These are phyloP conservation scores for Xylaria sp. DNA, from an alignment of 2,329 filamentous ascomycete genomes.

Conservation along the genomic window DNA sequence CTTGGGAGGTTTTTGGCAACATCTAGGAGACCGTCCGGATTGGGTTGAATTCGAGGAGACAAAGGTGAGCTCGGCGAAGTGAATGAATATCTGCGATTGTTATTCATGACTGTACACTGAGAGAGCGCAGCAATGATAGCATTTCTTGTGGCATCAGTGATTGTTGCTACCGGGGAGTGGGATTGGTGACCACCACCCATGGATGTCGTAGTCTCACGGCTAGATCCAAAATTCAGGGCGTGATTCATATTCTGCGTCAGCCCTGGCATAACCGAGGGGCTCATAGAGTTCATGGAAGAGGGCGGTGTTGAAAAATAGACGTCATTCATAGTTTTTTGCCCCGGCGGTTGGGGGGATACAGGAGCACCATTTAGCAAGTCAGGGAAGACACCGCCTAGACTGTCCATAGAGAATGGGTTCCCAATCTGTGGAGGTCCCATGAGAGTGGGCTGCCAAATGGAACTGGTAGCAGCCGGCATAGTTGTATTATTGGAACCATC, in stretches of 20 bases:
- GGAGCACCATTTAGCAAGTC: conserved; percentile 76
- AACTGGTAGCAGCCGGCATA: conserved; percentile 56
- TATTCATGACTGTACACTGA: conserved; percentile 58
- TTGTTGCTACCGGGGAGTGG: conserved; percentile 65
- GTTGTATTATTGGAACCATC: conserved; percentile 75
- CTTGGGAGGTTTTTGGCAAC: conserved; percentile 71
- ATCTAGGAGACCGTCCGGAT: conserved; percentile 55
- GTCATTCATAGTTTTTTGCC: conserved; percentile 74
- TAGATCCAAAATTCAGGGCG: conserved; percentile 66
- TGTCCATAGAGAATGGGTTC: conserved; percentile 76
- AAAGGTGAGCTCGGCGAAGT: conserved; percentile 60
- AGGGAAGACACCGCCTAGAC: conserved; percentile 75
- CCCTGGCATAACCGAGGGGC: conserved; percentile 72
- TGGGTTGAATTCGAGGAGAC: conserved; percentile 57
- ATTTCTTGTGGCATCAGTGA: conserved; percentile 68
- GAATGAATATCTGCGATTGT: conserved; percentile 69
- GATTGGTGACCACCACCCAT: conserved; percentile 68
- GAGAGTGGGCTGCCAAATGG: conserved; percentile 73
- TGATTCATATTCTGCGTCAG: conserved; percentile 68
- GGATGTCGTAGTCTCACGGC: conserved; percentile 76
- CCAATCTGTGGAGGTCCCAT: conserved; percentile 72
- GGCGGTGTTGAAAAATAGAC: conserved; percentile 81
- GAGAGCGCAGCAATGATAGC: conserved; percentile 65
- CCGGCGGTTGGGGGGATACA: conserved; percentile 76
- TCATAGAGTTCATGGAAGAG: conserved; percentile 74